These are phyloP conservation scores for Eucalyptus leucophloia DNA, from an alignment of 345 rosid species.

Conservation along the genomic window DNA sequence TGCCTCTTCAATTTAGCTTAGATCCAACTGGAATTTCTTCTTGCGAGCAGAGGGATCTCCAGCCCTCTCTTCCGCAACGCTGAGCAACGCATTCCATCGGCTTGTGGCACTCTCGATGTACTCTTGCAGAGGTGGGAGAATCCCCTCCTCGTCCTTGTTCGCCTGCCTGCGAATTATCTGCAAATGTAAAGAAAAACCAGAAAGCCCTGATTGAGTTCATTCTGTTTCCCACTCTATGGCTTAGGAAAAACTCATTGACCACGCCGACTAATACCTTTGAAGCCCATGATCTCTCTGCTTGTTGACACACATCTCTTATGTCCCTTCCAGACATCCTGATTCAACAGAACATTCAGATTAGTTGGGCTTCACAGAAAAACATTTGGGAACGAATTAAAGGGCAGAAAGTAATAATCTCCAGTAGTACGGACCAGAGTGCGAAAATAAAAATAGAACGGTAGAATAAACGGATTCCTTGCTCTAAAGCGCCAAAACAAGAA, in stretches of 20 bases:
- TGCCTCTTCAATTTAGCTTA: neutral
- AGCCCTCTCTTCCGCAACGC: conserved; percentile 17
- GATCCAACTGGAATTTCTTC: conserved; percentile 35
- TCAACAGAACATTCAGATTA: neutral
- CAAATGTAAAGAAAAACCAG: neutral
- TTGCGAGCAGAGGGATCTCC: neutral
- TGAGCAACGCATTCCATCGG: conserved; percentile 33
- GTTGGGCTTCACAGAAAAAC: neutral
- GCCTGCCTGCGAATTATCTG: conserved; percentile 69
- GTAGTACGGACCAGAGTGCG: fast-evolving
- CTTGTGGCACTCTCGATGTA: conserved; percentile 51
- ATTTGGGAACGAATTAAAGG: neutral
- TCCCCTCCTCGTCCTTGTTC: conserved; percentile 16
- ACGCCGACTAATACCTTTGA: conserved; percentile 39
- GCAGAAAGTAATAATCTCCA: neutral
- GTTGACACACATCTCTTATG: conserved; percentile 79
- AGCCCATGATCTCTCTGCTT: conserved; percentile 93
- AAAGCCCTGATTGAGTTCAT: neutral
- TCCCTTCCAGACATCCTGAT: conserved; percentile 91
- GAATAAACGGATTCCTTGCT: neutral
- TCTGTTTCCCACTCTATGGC: neutral
- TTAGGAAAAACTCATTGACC: neutral
- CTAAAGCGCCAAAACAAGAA: neutral
- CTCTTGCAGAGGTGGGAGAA: conserved; percentile 61
- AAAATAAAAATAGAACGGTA: neutral